Conservation (phyloP, 495 filamentous ascomycete genomes). For the Tuber melanosporum region DNA sequence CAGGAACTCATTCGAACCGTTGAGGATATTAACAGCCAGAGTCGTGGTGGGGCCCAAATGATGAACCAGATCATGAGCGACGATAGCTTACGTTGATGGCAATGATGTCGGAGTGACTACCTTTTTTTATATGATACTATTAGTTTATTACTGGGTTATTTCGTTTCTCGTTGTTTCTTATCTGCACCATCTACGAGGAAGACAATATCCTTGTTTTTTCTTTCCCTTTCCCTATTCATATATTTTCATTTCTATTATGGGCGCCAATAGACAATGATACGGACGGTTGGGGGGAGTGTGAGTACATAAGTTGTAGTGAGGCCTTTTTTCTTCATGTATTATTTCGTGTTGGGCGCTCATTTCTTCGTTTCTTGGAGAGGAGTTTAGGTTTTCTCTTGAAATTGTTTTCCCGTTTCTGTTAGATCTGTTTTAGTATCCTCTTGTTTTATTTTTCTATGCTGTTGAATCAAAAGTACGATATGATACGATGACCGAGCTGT, state of each 20-base stretch:
- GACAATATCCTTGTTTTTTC: not conserved
- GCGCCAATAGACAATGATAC: not conserved
- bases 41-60: not conserved
- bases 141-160: not conserved
- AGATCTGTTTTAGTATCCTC: not conserved
- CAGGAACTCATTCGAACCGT: slow-evolving; percentile 38
- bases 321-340: not conserved
- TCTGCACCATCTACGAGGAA: slow-evolving; percentile 7
- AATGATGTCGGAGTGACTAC: not conserved
- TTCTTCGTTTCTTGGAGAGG: not conserved
- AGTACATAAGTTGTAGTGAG: not conserved
- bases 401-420: not conserved
- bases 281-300: not conserved
- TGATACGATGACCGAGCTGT: not conserved
- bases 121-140: not conserved
- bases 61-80: not conserved
- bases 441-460: not conserved
- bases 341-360: not conserved
- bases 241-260: not conserved
- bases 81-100: not conserved
- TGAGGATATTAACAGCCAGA: slow-evolving; percentile 39
- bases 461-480: not conserved
- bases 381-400: not conserved
- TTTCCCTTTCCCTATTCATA: not conserved
- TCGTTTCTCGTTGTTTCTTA: not conserved